Evolutionary conservation across 192 early-diverging fungal species (phyloP).

Genomic region (Martensiomyces pterosporus): DNA sequence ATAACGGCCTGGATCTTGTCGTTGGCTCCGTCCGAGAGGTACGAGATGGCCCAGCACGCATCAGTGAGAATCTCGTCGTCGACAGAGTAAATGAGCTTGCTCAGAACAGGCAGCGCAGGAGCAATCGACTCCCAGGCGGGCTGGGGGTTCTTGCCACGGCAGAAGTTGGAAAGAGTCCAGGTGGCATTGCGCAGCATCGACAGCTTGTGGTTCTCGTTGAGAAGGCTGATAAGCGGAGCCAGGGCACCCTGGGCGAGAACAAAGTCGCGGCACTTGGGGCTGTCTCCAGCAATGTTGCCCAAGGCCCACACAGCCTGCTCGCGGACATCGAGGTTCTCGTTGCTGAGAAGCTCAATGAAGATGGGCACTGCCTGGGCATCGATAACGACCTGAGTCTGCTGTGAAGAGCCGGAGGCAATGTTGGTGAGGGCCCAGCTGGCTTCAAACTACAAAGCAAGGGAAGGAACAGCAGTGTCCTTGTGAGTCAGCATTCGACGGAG

Average conservation of each 20-base stretch:
- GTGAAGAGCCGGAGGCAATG: conserved; percentile 93
- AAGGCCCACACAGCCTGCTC: conserved; percentile 99
- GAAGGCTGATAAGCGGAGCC: conserved; percentile 77
- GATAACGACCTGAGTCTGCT: conserved; percentile 92
- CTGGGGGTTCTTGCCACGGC: conserved; percentile 95
- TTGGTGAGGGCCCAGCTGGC: conserved; percentile 99
- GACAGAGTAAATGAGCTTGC: conserved; percentile 82
- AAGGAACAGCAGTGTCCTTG: too few species aligned
- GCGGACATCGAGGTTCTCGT: conserved; percentile 78
- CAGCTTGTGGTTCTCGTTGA: conserved; percentile 87
- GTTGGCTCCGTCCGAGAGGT: conserved; percentile 94
- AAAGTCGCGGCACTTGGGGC: conserved; percentile 83
- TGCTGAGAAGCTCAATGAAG: conserved; percentile 86
- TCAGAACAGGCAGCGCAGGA: conserved; percentile 81
- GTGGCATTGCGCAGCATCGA: conserved; percentile 98
- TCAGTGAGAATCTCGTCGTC: conserved; percentile 97
- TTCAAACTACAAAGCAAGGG: conserved; percentile 90
- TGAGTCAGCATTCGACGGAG: too few species aligned
- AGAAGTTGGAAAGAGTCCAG: conserved; percentile 99
- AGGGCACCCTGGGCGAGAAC: conserved; percentile 81
- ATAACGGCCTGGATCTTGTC: conserved; percentile 98
- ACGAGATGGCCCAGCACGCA: conserved; percentile 99
- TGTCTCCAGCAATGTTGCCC: conserved; percentile 99
- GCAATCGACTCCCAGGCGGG: conserved; percentile 88
- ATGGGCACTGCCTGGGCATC: conserved; percentile 87